These are phyloP conservation scores for Telfairia occidentalis DNA, from an alignment of 331 rosid species.

Conservation along the genomic window DNA sequence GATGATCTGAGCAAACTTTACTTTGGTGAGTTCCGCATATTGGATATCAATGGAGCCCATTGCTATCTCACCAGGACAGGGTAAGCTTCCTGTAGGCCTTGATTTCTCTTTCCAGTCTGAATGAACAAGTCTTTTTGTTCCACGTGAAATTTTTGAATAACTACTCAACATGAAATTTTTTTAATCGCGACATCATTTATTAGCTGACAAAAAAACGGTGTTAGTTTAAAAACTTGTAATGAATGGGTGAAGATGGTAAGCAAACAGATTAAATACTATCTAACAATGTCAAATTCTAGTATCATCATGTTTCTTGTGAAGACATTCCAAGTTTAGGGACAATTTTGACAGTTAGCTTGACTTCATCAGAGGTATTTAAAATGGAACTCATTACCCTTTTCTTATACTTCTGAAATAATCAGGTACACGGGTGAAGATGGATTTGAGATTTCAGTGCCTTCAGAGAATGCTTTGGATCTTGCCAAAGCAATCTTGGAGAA, in stretches of 20 bases:
- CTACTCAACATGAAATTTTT: not conserved
- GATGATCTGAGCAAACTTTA: conserved; percentile 82
- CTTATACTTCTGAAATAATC: conserved; percentile 19
- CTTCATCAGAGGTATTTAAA: not conserved
- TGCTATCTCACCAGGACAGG: conserved; percentile 99
- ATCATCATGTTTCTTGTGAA: not conserved
- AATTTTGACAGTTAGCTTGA: not conserved
- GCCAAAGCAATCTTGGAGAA: conserved; percentile 89
- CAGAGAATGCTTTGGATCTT: conserved; percentile 75
- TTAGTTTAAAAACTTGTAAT: not conserved
- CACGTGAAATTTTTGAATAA: not conserved
- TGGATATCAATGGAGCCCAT: conserved; percentile 69
- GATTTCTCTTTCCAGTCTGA: not conserved
- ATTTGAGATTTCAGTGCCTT: conserved; percentile 92
- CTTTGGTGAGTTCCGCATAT: conserved; percentile 66
- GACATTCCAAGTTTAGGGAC: not conserved
- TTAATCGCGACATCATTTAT: not conserved
- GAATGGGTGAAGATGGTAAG: not conserved
- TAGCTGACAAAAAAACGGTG: not conserved
- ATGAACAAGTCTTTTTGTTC: not conserved
- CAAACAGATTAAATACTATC: not conserved
- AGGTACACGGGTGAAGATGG: conserved; percentile 99
- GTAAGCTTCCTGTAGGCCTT: conserved; percentile 31
- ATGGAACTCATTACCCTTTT: conserved; percentile 4
- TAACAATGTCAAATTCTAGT: not conserved